phyloP scores from a whole-genome alignment of 1,284 basidiomycete genomes.

The Leucoagaricus sp. region DNA sequence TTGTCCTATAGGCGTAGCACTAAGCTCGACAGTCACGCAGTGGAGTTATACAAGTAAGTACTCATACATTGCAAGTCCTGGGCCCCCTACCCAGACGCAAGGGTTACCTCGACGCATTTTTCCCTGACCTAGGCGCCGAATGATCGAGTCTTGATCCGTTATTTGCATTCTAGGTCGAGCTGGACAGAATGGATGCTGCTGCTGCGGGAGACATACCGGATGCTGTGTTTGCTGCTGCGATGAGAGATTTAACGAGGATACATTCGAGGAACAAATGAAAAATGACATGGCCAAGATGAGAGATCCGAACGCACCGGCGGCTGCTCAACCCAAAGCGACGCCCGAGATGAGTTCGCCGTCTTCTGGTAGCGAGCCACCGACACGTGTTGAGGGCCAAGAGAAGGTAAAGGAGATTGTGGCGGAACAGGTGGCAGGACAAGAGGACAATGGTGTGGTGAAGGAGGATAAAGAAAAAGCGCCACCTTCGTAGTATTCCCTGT shows the following conservation, averaged over 20 bases:
- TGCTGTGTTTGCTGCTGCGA: constrained; percentile 45
- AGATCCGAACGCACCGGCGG: constrained; percentile 24
- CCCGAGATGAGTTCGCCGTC: constrained; percentile 19
- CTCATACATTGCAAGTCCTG: background rate
- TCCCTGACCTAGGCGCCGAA: background rate
- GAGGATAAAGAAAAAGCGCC: background rate
- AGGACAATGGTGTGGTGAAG: background rate
- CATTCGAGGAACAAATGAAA: constrained; percentile 38
- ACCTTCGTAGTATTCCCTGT: background rate
- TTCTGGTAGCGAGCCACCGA: background rate
- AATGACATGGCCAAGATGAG: constrained; percentile 34
- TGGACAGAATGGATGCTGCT: constrained; percentile 34
- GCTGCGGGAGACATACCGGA: constrained; percentile 29
- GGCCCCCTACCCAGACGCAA: background rate
- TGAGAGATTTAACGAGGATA: constrained; percentile 43
- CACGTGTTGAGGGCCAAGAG: background rate
- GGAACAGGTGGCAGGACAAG: background rate
- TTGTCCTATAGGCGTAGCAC: constrained; percentile 28
- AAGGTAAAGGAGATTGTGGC: background rate
- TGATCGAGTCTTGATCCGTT: background rate
- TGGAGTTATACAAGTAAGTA: constrained; percentile 34
- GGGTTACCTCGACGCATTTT: background rate
- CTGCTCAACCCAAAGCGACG: constrained; percentile 19
- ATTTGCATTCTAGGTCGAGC: constrained; percentile 14
- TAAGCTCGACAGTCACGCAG: constrained; percentile 23